Conservation (phyloP, 139 green algal genomes). For the Tetraselmis chui region DNA sequence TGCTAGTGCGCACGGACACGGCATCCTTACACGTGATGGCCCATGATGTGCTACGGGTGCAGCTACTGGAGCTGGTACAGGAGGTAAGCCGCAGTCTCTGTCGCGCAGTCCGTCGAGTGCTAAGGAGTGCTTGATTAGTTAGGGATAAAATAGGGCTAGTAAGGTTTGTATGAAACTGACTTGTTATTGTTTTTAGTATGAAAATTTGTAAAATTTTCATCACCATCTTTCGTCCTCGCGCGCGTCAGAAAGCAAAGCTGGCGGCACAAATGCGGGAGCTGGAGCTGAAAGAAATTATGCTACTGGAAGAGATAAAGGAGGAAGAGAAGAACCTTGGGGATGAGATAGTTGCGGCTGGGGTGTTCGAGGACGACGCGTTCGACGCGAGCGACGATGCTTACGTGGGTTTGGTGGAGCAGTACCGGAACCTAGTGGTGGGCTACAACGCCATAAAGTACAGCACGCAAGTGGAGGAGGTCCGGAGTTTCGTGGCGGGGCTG, state of each 20-base stretch:
- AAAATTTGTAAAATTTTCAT: no score
- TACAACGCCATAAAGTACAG: background rate
- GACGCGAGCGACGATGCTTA: background rate
- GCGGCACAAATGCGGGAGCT: background rate
- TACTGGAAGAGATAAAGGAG: background rate
- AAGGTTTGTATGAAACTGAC: no score
- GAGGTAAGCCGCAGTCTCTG: no score
- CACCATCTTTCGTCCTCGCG: no score
- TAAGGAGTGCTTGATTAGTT: no score
- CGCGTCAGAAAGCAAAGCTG: background rate
- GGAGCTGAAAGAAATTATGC: background rate
- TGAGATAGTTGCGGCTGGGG: background rate
- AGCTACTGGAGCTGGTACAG: background rate
- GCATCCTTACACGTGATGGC: background rate
- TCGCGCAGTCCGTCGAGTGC: no score
- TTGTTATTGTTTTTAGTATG: no score
- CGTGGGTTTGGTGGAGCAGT: background rate
- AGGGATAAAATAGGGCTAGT: no score
- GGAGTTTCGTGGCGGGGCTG: background rate
- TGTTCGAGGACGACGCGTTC: background rate
- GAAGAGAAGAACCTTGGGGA: background rate
- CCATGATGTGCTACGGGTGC: background rate
- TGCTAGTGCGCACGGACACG: background rate
- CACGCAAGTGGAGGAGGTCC: background rate
- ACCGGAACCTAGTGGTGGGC: background rate